phyloP scores from a whole-genome alignment of 2,329 filamentous ascomycete species.

The Blumeriella jaapii region DNA sequence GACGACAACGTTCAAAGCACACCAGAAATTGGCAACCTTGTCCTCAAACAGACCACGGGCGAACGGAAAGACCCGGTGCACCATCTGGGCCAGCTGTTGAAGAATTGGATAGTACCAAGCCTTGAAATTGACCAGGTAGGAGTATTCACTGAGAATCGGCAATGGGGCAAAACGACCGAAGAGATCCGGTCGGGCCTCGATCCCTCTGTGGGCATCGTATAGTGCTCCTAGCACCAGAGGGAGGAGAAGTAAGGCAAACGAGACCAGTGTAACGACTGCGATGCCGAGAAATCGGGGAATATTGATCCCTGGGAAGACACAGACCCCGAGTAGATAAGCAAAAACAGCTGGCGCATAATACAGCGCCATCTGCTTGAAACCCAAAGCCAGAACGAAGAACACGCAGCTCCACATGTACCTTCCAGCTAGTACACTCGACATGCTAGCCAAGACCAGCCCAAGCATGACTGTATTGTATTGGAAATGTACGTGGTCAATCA shows the following conservation, averaged over 20 bases:
- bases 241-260: constrained; percentile 64
- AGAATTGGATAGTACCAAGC: constrained; percentile 64
- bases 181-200: constrained; percentile 44
- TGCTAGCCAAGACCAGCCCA: constrained; percentile 72
- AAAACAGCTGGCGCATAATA: constrained; percentile 95
- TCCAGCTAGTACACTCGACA: constrained; percentile 80
- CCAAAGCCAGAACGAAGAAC: constrained; percentile 88
- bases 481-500: constrained; percentile 92
- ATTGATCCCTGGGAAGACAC: constrained; percentile 63
- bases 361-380: constrained; percentile 98
- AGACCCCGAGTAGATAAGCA: constrained; percentile 78
- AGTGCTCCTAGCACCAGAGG: constrained; percentile 64
- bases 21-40: constrained; percentile 99
- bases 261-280: constrained; percentile 55
- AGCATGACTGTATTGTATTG: constrained; percentile 99
- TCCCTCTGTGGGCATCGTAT: constrained; percentile 55
- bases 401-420: constrained; percentile 79
- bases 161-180: constrained; percentile 49
- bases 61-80: constrained; percentile 94
- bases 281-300: constrained; percentile 61
- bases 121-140: constrained; percentile 46
- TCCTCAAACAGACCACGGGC: constrained; percentile 94
- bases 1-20: constrained; percentile 75
- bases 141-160: constrained; percentile 47
- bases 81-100: constrained; percentile 69